These are phyloP conservation scores for Volvox reticuliferus DNA, from an alignment of 139 green algal species.

Conservation along the genomic window DNA sequence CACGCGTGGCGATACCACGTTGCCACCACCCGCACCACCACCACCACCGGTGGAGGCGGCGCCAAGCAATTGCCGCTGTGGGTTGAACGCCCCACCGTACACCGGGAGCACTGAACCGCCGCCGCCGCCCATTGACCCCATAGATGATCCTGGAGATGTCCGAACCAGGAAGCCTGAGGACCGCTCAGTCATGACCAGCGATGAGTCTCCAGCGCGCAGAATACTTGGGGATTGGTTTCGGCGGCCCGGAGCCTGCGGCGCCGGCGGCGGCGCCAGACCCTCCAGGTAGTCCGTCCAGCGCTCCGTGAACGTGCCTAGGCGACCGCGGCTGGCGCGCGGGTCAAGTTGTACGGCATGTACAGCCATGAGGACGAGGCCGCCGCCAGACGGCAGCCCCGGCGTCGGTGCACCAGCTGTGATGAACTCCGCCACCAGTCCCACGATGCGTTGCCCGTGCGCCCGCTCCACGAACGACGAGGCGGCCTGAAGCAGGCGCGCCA, in stretches of 20 bases:
- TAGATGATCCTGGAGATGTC: not conserved
- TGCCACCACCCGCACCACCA: not conserved
- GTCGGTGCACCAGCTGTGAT: not conserved
- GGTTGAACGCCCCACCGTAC: slow-evolving; percentile 7
- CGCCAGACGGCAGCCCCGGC: not conserved
- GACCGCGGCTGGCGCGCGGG: slow-evolving; percentile 34
- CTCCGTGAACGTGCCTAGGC: slow-evolving; percentile 64
- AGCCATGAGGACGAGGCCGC: slow-evolving; percentile 37
- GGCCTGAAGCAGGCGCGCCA: slow-evolving; percentile 19
- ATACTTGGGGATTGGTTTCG: slow-evolving; percentile 39
- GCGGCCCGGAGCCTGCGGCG: slow-evolving; percentile 41
- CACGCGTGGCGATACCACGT: not conserved
- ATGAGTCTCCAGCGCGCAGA: slow-evolving; percentile 22
- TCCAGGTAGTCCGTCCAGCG: slow-evolving; percentile 58
- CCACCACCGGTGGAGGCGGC: not conserved
- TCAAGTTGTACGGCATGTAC: slow-evolving; percentile 63
- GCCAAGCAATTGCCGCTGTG: not conserved
- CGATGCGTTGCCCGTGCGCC: slow-evolving; percentile 53
- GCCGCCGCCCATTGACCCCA: not conserved
- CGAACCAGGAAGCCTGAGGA: slow-evolving; percentile 18
- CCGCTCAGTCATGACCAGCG: slow-evolving; percentile 42
- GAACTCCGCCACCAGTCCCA: slow-evolving; percentile 60
- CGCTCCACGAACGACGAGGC: slow-evolving; percentile 53
- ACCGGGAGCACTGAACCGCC: not conserved
- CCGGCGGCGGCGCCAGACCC: slow-evolving; percentile 53